Percentiles rank a stretch among this genome's conserved stretches.
Evolutionary conservation across 2,329 filamentous ascomycete genomes (phyloP).

Genomic region (Fusarium sp.): DNA sequence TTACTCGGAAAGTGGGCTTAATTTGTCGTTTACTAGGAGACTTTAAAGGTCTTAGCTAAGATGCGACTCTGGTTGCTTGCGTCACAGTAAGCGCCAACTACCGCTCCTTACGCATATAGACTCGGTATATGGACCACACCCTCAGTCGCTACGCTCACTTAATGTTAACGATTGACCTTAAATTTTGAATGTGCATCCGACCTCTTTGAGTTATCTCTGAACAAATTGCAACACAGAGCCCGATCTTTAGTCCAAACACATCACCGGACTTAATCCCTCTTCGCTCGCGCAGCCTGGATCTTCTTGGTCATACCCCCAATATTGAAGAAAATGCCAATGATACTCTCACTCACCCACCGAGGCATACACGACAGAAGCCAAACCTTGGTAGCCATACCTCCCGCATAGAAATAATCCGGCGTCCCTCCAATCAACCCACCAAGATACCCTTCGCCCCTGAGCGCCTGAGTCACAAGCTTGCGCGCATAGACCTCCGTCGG

Average conservation of each 20-base stretch:
- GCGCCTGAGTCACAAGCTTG: conserved; percentile 58
- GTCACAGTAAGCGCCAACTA: background rate
- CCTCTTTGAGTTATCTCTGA: too few relatives aligned
- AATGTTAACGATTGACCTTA: too few relatives aligned
- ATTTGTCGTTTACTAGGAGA: conserved; percentile 6
- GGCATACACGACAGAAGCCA: conserved; percentile 49
- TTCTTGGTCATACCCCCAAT: conserved; percentile 44
- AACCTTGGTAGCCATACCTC: conserved; percentile 48
- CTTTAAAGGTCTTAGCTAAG: background rate
- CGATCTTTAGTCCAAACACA: background rate
- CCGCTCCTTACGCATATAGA: conserved; percentile 5
- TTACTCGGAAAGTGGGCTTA: conserved; percentile 81
- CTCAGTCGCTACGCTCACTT: background rate
- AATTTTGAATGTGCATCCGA: too few relatives aligned
- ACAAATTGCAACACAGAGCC: background rate
- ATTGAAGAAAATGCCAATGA: conserved; percentile 49
- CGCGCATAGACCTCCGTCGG: conserved; percentile 59
- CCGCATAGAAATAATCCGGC: conserved; percentile 54
- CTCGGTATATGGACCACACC: background rate
- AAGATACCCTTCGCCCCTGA: conserved; percentile 55
- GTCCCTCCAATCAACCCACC: conserved; percentile 51
- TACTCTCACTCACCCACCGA: conserved; percentile 48
- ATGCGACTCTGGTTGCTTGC: background rate
- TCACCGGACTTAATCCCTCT: conserved; percentile 33
- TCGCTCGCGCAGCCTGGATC: conserved; percentile 44